These are phyloP conservation scores for Didymella pomorum DNA, from an alignment of 2,329 filamentous ascomycete genomes.

Conservation along the genomic window DNA sequence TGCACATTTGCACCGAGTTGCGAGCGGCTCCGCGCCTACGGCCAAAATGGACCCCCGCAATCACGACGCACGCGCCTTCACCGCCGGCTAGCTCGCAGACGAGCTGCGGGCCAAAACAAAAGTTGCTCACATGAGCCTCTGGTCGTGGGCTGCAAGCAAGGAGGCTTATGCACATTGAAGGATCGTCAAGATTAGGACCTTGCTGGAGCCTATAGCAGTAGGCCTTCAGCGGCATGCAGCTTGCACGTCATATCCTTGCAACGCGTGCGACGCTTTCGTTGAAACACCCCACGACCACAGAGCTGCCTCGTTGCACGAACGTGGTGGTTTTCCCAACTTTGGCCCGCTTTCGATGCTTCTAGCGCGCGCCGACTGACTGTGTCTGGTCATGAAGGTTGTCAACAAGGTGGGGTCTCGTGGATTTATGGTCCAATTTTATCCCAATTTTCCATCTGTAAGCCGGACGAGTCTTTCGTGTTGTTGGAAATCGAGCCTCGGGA, in stretches of 20 bases:
- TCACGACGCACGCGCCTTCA: conserved; percentile 32
- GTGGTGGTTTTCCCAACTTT: conserved; percentile 33
- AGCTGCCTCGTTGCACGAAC: conserved; percentile 31
- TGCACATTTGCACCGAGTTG: conserved; percentile 2
- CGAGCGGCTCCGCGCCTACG: conserved; percentile 15
- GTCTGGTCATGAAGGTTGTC: conserved; percentile 25
- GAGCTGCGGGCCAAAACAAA: conserved; percentile 13
- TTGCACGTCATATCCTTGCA: conserved; percentile 30
- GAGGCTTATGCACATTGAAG: conserved; percentile 25
- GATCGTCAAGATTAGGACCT: conserved; percentile 12
- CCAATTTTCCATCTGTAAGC: conserved; percentile 27
- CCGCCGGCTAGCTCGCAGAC: conserved; percentile 31
- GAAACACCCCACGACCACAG: conserved; percentile 36
- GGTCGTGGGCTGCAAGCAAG: conserved; percentile 18
- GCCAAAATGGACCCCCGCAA: conserved; percentile 30
- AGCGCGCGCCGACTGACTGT: conserved; percentile 24
- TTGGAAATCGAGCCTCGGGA: conserved; percentile 32
- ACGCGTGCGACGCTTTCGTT: conserved; percentile 25
- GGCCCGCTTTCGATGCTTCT: conserved; percentile 31
- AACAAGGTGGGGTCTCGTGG: conserved; percentile 28
- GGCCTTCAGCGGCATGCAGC: conserved; percentile 20
- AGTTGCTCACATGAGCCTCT: conserved; percentile 15
- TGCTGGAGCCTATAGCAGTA: conserved; percentile 27
- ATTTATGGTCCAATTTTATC: conserved; percentile 29
- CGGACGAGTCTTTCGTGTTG: conserved; percentile 23